Percentiles rank a stretch among this genome's conserved stretches.
Evolutionary conservation across 805 yeast genomes (phyloP).

Genomic region (Yarrowia sp.): DNA sequence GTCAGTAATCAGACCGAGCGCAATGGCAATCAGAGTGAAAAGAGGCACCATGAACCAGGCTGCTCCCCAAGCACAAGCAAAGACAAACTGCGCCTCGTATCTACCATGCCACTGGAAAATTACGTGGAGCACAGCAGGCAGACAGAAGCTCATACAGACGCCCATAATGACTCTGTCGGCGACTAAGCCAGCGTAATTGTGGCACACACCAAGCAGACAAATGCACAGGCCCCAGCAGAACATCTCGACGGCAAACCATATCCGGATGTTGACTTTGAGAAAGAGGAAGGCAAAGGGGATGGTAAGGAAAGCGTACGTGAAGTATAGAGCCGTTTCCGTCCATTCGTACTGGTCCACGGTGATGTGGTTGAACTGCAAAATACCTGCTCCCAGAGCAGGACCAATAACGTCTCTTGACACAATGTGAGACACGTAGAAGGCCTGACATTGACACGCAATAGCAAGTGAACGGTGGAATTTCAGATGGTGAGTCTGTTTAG

Average conservation of each 20-base stretch:
- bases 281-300: background rate
- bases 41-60: constrained; percentile 12
- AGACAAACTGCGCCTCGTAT: background rate
- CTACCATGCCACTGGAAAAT: background rate
- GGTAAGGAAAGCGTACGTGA: background rate
- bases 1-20: constrained; percentile 1
- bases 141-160: background rate
- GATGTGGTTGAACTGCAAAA: background rate
- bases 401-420: constrained; percentile 8
- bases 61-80: constrained; percentile 2
- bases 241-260: constrained; percentile 6
- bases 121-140: background rate
- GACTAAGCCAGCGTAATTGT: background rate
- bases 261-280: background rate
- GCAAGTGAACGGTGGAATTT: background rate
- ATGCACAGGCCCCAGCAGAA: constrained; percentile 1
- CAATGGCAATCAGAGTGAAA: background rate
- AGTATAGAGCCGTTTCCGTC: background rate
- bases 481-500: background rate
- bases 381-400: background rate
- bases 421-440: background rate
- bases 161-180: constrained; percentile 3
- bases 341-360: background rate
- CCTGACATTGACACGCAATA: background rate
- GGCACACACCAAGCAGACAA: background rate